Percentiles rank a stretch among this genome's conserved stretches.
Evolutionary conservation across 495 filamentous ascomycete genomes (phyloP).

Genomic region (Pyrenopolyporus hunteri): DNA sequence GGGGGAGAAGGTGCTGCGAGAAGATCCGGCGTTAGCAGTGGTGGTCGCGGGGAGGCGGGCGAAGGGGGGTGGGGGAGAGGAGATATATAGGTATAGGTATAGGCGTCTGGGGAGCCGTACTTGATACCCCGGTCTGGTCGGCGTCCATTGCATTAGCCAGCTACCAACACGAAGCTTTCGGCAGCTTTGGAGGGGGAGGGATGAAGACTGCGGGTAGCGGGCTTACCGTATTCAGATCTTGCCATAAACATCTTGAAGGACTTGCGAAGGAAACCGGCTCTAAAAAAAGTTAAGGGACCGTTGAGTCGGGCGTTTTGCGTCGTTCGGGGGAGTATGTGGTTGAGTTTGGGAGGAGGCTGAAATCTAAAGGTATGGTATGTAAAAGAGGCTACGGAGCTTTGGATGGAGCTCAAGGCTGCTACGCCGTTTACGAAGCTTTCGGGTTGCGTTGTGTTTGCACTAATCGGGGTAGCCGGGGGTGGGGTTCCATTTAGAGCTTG

Average conservation of each 20-base stretch:
- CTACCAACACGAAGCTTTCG: background rate
- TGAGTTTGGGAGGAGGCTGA: constrained; percentile 27
- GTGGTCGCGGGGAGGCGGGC: constrained; percentile 14
- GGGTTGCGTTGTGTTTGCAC: constrained; percentile 12
- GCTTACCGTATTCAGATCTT: constrained; percentile 96
- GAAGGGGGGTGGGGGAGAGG: constrained; percentile 4
- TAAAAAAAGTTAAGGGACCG: background rate
- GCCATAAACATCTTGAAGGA: constrained; percentile 94
- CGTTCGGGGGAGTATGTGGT: constrained; percentile 10
- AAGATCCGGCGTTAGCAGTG: constrained; percentile 19
- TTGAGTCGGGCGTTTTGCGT: constrained; percentile 24
- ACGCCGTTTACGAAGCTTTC: constrained; percentile 44
- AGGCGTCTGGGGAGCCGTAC: constrained; percentile 58
- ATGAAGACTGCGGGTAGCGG: background rate
- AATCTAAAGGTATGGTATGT: constrained; percentile 33
- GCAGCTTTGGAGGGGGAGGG: constrained; percentile 14
- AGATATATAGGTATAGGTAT: no score
- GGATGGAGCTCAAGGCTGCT: constrained; percentile 45
- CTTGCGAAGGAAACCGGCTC: constrained; percentile 25
- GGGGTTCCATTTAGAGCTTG: constrained; percentile 4
- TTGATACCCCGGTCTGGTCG: constrained; percentile 95
- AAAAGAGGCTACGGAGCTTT: constrained; percentile 25
- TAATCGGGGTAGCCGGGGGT: constrained; percentile 11
- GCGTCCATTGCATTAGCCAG: constrained; percentile 45
- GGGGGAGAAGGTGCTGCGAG: constrained; percentile 93